Percentiles rank a stretch among this genome's conserved stretches.
These are phyloP conservation scores for Microstroma glucosiphilum DNA, from an alignment of 1,284 basidiomycete species.

Conservation along the genomic window DNA sequence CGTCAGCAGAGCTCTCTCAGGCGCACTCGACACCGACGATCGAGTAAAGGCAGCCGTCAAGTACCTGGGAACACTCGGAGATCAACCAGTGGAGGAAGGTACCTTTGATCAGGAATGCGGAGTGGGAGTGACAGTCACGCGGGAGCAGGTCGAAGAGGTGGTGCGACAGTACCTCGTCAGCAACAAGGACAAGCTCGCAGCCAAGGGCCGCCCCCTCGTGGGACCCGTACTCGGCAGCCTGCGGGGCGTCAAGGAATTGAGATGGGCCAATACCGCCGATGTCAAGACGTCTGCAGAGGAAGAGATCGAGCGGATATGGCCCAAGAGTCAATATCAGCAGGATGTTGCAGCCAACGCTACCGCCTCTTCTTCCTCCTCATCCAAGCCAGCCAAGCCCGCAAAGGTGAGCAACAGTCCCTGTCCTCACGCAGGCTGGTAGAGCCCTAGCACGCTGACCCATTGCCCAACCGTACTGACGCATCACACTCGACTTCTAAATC, in stretches of 20 bases:
- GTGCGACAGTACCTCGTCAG: slow-evolving; percentile 61
- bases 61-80: slow-evolving; percentile 61
- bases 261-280: slow-evolving; percentile 85
- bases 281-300: slow-evolving; percentile 80
- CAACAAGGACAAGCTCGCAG: slow-evolving; percentile 40
- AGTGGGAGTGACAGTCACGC: slow-evolving; percentile 75
- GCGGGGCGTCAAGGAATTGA: slow-evolving; percentile 45
- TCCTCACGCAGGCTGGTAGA: slow-evolving; percentile 11
- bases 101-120: slow-evolving; percentile 78
- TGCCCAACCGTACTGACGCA: not conserved
- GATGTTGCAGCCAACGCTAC: slow-evolving; percentile 58
- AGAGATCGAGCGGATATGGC: slow-evolving; percentile 72
- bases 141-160: slow-evolving; percentile 62
- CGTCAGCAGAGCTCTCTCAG: slow-evolving; percentile 65
- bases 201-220: slow-evolving; percentile 39
- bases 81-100: slow-evolving; percentile 60
- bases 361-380: slow-evolving; percentile 18
- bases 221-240: slow-evolving; percentile 40
- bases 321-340: slow-evolving; percentile 42
- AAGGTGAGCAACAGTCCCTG: slow-evolving; percentile 1
- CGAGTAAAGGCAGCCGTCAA: slow-evolving; percentile 68
- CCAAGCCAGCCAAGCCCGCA: slow-evolving; percentile 19
- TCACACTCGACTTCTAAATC: not conserved
- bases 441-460: not conserved
- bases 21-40: slow-evolving; percentile 71